Percentiles rank a stretch among this genome's conserved stretches.
Evolutionary conservation across 2,329 filamentous ascomycete genomes (phyloP).

Genomic region (Ophiostoma perfectum): DNA sequence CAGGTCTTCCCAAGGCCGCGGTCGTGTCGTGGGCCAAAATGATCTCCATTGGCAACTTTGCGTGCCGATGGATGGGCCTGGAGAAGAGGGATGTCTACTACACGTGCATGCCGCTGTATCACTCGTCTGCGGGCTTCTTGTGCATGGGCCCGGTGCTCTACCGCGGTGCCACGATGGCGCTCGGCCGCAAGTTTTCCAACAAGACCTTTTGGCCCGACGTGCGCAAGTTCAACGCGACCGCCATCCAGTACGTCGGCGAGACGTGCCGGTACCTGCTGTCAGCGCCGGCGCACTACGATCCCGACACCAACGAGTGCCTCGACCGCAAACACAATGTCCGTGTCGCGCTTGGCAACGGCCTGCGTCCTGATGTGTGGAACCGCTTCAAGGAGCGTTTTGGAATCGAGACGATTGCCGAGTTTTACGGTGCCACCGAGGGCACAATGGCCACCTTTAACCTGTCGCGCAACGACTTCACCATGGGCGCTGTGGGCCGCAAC

Average conservation of each 20-base stretch:
- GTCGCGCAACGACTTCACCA: constrained; percentile 63
- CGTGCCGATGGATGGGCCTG: constrained; percentile 52
- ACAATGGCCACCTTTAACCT: constrained; percentile 66
- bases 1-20: constrained; percentile 74
- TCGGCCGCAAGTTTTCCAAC: constrained; percentile 74
- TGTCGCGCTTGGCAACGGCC: constrained; percentile 74
- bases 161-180: constrained; percentile 59
- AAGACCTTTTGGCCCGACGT: constrained; percentile 72
- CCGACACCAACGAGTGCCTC: constrained; percentile 58
- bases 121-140: constrained; percentile 69
- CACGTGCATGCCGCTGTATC: constrained; percentile 87
- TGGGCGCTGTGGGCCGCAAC: constrained; percentile 72
- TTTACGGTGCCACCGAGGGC: constrained; percentile 75
- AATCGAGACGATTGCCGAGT: constrained; percentile 67
- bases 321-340: constrained; percentile 70
- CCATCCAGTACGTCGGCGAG: constrained; percentile 84
- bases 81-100: constrained; percentile 64
- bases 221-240: constrained; percentile 62
- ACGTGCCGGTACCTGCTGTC: constrained; percentile 77
- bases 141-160: constrained; percentile 59
- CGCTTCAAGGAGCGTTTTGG: constrained; percentile 75
- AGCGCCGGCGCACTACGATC: constrained; percentile 56
- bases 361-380: constrained; percentile 82
- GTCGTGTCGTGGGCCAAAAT: constrained; percentile 69
- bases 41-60: constrained; percentile 48